Conservation (phyloP, 805 yeast genomes). For the Jamesozyma piceae region DNA sequence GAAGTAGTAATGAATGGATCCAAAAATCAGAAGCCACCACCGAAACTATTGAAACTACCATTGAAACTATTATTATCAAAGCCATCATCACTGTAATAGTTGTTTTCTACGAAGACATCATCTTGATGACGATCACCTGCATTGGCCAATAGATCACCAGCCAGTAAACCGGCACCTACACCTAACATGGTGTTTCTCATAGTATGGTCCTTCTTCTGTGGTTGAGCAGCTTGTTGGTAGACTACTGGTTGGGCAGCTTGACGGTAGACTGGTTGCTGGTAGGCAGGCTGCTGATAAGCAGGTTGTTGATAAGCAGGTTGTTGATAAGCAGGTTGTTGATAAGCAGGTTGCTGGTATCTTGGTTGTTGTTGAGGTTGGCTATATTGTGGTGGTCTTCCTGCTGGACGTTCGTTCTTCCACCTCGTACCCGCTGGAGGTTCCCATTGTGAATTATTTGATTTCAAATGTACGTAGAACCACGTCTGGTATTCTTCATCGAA, state of each 20-base stretch:
- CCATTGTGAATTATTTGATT: slow-evolving; percentile 80
- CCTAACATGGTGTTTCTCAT: slow-evolving; percentile 37
- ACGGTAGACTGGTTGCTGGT: slow-evolving; percentile 22
- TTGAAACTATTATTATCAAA: slow-evolving; percentile 25
- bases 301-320: slow-evolving; percentile 10
- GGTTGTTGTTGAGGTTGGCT: slow-evolving; percentile 12
- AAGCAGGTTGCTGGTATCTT: slow-evolving; percentile 20
- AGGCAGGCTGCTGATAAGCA: slow-evolving; percentile 11
- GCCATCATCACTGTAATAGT: slow-evolving; percentile 31
- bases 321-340: slow-evolving; percentile 24
- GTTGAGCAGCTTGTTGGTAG: slow-evolving; percentile 15
- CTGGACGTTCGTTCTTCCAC: slow-evolving; percentile 25
- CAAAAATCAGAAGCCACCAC: slow-evolving; percentile 14
- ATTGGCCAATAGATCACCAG: slow-evolving; percentile 46
- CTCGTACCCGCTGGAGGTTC: slow-evolving; percentile 62
- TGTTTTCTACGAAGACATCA: slow-evolving; percentile 26
- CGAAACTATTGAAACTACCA: slow-evolving; percentile 21
- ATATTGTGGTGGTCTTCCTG: slow-evolving; percentile 14
- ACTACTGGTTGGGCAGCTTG: slow-evolving; percentile 18
- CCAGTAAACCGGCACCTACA: slow-evolving; percentile 53
- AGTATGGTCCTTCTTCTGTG: slow-evolving; percentile 26
- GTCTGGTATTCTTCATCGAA: slow-evolving; percentile 61
- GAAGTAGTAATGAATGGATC: not conserved
- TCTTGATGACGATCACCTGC: slow-evolving; percentile 25
- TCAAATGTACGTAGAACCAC: slow-evolving; percentile 73